A percentile compares a stretch with the other conserved stretches of the same genome.
phyloP scores from a whole-genome alignment of 2,329 filamentous ascomycete genomes.

The Metarhizium robertsii region DNA sequence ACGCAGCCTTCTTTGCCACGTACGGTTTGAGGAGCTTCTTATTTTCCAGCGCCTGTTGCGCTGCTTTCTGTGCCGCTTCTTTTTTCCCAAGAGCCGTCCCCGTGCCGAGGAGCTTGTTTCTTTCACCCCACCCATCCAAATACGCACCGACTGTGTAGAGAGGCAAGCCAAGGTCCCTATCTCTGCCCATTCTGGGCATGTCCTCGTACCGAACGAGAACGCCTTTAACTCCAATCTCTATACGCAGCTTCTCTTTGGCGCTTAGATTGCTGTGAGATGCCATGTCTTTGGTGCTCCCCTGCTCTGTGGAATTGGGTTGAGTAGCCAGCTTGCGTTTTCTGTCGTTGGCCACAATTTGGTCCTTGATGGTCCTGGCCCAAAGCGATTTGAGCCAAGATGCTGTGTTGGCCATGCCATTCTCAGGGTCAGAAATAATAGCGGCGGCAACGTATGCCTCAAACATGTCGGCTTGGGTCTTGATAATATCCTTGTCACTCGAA shows the following conservation, averaged over 20 bases:
- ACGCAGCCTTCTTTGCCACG: slow-evolving; percentile 36
- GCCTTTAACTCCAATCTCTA: slow-evolving; percentile 42
- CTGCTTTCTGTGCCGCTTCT: slow-evolving; percentile 60
- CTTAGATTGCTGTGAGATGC: not conserved
- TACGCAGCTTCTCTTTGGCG: slow-evolving; percentile 22
- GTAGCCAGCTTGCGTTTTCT: not conserved
- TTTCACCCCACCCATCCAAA: slow-evolving; percentile 60
- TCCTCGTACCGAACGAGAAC: slow-evolving; percentile 54
- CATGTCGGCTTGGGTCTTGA: slow-evolving; percentile 74
- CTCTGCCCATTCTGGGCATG: slow-evolving; percentile 40
- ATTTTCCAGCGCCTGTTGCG: slow-evolving; percentile 52
- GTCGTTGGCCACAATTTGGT: slow-evolving; percentile 35
- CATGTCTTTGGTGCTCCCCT: not conserved
- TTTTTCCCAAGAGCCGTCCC: slow-evolving; percentile 59
- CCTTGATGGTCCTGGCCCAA: slow-evolving; percentile 57
- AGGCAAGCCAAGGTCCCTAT: slow-evolving; percentile 43
- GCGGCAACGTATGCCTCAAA: slow-evolving; percentile 89
- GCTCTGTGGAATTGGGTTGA: not conserved
- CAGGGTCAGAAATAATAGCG: slow-evolving; percentile 57
- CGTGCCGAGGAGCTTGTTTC: slow-evolving; percentile 49
- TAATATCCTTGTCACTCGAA: slow-evolving; percentile 41
- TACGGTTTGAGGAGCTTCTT: slow-evolving; percentile 51
- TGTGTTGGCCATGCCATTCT: slow-evolving; percentile 50
- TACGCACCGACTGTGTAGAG: slow-evolving; percentile 56
- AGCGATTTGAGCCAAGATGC: slow-evolving; percentile 65